Conservation (phyloP, 2,329 filamentous ascomycete species). For the Hypoxylon sp. region DNA sequence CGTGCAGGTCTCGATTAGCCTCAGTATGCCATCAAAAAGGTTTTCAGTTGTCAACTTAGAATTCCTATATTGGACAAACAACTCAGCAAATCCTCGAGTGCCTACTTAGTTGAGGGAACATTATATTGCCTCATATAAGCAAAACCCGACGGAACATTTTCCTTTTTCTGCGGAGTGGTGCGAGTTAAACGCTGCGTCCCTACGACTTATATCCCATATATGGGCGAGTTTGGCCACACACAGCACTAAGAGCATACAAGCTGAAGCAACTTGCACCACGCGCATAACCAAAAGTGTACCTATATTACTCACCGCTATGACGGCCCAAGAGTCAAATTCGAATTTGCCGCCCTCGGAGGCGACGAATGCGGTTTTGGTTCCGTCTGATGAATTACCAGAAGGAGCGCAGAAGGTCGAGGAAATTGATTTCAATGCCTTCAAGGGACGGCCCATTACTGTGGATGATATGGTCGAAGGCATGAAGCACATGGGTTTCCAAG, state of each 20-base stretch:
- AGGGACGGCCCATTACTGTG: slow-evolving; percentile 80
- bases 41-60: slow-evolving; percentile 20
- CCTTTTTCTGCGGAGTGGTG: background rate
- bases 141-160: background rate
- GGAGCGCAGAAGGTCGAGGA: slow-evolving; percentile 86
- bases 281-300: slow-evolving; percentile 2
- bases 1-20: slow-evolving; percentile 30
- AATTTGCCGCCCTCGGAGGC: slow-evolving; percentile 70
- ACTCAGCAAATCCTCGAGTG: background rate
- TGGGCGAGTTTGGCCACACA: slow-evolving; percentile 1
- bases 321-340: slow-evolving; percentile 40
- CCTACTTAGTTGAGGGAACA: background rate
- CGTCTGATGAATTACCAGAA: slow-evolving; percentile 84
- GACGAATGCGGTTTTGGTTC: slow-evolving; percentile 85
- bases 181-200: background rate
- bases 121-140: background rate
- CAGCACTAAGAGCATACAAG: slow-evolving; percentile 7
- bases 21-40: slow-evolving; percentile 27
- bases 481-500: slow-evolving; percentile 87
- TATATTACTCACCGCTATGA: slow-evolving; percentile 42
- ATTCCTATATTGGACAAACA: slow-evolving; percentile 7
- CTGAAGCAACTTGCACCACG: background rate
- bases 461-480: slow-evolving; percentile 86
- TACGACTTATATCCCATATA: slow-evolving; percentile 12
- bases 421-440: slow-evolving; percentile 89